Conservation (phyloP, 2,329 filamentous ascomycete species). For the Botrytis squamosa region DNA sequence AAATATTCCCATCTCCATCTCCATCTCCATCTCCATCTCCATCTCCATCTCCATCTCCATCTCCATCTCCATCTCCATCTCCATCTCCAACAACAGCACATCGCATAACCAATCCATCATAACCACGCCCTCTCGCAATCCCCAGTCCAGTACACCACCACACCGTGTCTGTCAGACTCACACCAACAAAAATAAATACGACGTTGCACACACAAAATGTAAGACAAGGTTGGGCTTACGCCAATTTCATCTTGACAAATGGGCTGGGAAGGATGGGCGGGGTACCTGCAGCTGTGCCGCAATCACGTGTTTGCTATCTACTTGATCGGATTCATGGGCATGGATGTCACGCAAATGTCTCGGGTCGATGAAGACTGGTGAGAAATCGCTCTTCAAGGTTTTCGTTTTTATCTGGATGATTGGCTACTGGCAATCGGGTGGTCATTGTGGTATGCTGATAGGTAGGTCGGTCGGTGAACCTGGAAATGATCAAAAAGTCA, state of each 20-base stretch:
- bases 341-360: not conserved
- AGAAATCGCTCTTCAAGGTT: not conserved
- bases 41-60: not conserved
- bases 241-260: not conserved
- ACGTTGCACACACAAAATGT: not conserved
- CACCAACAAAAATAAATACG: not conserved
- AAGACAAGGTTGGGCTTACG: constrained; percentile 13
- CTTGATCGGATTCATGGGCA: not conserved
- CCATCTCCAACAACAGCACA: not conserved
- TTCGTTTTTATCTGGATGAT: not conserved
- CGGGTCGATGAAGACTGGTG: not conserved
- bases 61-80: not conserved
- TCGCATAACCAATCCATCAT: not conserved
- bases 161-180: not conserved
- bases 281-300: constrained; percentile 1
- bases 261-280: constrained; percentile 2
- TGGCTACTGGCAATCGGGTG: not conserved
- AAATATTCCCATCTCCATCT: not conserved
- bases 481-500: not conserved
- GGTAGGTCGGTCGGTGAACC: not conserved
- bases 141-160: not conserved
- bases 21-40: not conserved
- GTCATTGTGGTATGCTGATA: not conserved
- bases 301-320: not conserved
- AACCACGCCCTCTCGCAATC: not conserved